phyloP scores from a whole-genome alignment of 768 basidiomycete genomes.

The Tricholoma matsutake region DNA sequence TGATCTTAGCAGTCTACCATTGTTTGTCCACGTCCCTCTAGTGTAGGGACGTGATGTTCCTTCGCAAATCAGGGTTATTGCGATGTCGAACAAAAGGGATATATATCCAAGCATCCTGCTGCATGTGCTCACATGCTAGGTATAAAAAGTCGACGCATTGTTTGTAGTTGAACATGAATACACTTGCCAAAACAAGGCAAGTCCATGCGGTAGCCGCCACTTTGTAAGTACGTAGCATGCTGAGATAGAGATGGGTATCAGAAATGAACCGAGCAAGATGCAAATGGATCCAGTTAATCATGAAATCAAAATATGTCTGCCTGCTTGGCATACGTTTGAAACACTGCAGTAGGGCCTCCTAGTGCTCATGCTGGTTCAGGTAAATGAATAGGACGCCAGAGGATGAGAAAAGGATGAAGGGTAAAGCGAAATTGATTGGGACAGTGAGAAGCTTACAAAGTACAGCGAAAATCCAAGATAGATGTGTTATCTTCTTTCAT shows the following conservation, averaged over 20 bases:
- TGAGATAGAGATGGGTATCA: background rate
- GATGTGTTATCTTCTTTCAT: constrained; percentile 9
- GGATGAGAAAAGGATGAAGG: background rate
- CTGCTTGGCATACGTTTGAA: no score
- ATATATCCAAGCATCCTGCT: background rate
- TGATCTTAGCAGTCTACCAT: background rate
- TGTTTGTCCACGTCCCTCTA: background rate
- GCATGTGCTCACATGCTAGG: background rate
- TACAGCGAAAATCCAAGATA: background rate
- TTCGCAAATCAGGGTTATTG: no score
- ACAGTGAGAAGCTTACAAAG: background rate
- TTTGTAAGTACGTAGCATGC: constrained; percentile 23
- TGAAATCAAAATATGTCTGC: no score
- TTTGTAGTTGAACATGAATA: background rate
- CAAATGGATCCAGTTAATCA: no score
- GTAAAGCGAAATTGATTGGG: background rate
- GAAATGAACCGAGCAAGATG: background rate
- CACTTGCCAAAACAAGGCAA: background rate
- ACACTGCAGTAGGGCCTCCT: no score
- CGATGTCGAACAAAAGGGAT: background rate
- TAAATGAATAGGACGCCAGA: background rate
- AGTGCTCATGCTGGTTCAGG: no score
- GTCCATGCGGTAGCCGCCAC: constrained; percentile 15
- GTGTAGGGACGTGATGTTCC: background rate
- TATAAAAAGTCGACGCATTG: background rate